Evolutionary conservation across 352 stramenopile genomes (phyloP).

Genomic region (Phytophthora ramorum): DNA sequence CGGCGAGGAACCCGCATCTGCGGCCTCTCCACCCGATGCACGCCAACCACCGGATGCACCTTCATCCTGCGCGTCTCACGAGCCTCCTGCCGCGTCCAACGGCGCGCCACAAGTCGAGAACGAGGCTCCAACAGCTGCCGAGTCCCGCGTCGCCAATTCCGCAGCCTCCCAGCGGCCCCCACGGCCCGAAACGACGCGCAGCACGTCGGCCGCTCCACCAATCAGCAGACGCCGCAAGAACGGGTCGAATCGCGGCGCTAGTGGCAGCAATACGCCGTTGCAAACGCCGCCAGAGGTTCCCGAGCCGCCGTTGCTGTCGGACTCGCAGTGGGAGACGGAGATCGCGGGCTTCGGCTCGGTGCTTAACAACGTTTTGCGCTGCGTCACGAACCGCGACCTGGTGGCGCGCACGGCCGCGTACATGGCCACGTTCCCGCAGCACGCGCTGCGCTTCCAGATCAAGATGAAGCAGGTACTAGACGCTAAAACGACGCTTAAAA

Average conservation of each 20-base stretch:
- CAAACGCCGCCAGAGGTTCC: conserved; percentile 2
- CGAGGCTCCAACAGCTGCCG: conserved; percentile 13
- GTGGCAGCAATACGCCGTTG: conserved; percentile 17
- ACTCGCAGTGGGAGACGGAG: conserved; percentile 76
- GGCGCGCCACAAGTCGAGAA: conserved; percentile 3
- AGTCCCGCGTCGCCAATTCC: conserved; percentile 8
- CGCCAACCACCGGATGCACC: conserved; percentile 1
- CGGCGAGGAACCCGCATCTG: conserved; percentile 1
- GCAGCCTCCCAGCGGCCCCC: conserved; percentile 12
- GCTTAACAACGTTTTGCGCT: conserved; percentile 77
- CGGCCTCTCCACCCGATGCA: background rate
- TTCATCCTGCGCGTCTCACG: conserved; percentile 8
- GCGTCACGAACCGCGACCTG: conserved; percentile 77
- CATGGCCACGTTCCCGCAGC: conserved; percentile 74
- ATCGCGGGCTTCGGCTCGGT: conserved; percentile 75
- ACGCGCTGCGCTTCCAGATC: conserved; percentile 83
- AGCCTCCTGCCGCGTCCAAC: background rate
- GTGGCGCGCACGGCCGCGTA: conserved; percentile 78
- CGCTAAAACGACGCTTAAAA: conserved; percentile 32
- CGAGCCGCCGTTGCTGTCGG: conserved; percentile 56
- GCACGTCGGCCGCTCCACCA: conserved; percentile 6
- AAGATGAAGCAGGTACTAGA: conserved; percentile 88
- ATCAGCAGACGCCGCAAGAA: conserved; percentile 33
- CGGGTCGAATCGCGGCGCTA: conserved; percentile 11
- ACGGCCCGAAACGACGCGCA: conserved; percentile 17